These are phyloP conservation scores for Saccharomycopsis selenospora DNA, from an alignment of 805 yeast species.

Conservation along the genomic window DNA sequence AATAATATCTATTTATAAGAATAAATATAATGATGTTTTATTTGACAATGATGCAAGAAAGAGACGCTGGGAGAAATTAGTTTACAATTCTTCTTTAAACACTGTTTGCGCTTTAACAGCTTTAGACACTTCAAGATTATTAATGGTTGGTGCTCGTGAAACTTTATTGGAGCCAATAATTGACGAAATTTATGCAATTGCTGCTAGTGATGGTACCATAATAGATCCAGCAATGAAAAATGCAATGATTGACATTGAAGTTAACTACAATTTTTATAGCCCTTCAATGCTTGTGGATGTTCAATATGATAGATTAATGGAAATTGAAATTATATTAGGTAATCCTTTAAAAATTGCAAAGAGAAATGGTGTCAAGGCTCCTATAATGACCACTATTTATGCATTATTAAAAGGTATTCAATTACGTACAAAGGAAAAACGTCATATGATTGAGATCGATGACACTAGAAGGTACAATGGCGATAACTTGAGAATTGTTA, in stretches of 20 bases:
- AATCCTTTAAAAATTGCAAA: constrained; percentile 49
- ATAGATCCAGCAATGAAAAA: constrained; percentile 43
- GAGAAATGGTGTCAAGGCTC: constrained; percentile 32
- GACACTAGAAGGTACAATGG: constrained; percentile 1
- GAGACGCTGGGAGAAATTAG: constrained; percentile 56
- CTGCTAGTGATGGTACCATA: constrained; percentile 56
- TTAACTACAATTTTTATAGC: constrained; percentile 44
- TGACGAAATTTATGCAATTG: constrained; percentile 56
- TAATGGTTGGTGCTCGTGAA: constrained; percentile 35
- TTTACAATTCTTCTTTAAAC: constrained; percentile 62
- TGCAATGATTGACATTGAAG: constrained; percentile 38
- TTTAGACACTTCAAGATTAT: constrained; percentile 50
- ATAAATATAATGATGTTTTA: constrained; percentile 34
- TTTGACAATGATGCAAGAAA: constrained; percentile 39
- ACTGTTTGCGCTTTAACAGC: constrained; percentile 52
- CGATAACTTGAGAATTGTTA: neutral
- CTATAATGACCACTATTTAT: neutral
- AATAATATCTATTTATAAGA: constrained; percentile 32
- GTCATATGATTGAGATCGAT: neutral
- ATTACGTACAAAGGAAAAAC: constrained; percentile 1
- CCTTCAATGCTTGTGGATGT: constrained; percentile 72
- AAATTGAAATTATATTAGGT: constrained; percentile 58
- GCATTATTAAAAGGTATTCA: neutral
- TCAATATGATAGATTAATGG: constrained; percentile 57
- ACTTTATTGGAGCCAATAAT: constrained; percentile 47